Base-by-base conservation (phyloP, 306 rosid species). In the Lablab purpureus region DNA sequence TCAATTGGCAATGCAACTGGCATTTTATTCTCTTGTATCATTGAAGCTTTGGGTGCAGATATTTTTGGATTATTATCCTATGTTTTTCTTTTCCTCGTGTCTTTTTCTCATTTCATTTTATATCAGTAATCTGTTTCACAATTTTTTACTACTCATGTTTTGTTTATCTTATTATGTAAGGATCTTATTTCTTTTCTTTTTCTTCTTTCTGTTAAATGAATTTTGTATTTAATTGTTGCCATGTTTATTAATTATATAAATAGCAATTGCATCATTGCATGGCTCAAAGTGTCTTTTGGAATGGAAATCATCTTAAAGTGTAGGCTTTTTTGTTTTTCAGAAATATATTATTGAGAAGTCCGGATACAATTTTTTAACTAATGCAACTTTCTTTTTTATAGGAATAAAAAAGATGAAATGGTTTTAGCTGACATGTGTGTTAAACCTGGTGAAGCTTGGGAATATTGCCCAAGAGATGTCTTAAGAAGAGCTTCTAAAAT, bases 381-480 rank as follows among this genome's bases (percentile, higher is more conserved):
- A 80, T 60, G 66, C 65, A 46, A 25, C 47, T 73, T 43, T 79
- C 63, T 84, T 81, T 46, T 65, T 19, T 76, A 49, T 88, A 95
- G 99, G 99, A 76, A 51, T 77, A 81, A 85, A 54, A 84, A 85
- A 71, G 99, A 95, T 82, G 99, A 95, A 75, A 92, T 95, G 94
- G 97, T 95, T 87, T 84, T 95, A 82, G 93, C 85, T 54, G 90
- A 92, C 80, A 81, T 91, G 93, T 85, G 79, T 71, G 74, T 82
- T 65, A 88, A 82, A 84, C 89, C 94, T 17, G 98, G 98, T 50
- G 89, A 88, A 76, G 88, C 97, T 54, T 95, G 97, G 97, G 99
- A 88, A 63, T 92, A 85, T 87, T 95, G 99, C 88, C 92, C 97
- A 28, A 91, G 99, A 89, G 96, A 88, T 55, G 81, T 89, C 84